Evolutionary conservation across 2,329 filamentous ascomycete genomes (phyloP).

Genomic region (Elsinoe australis): DNA sequence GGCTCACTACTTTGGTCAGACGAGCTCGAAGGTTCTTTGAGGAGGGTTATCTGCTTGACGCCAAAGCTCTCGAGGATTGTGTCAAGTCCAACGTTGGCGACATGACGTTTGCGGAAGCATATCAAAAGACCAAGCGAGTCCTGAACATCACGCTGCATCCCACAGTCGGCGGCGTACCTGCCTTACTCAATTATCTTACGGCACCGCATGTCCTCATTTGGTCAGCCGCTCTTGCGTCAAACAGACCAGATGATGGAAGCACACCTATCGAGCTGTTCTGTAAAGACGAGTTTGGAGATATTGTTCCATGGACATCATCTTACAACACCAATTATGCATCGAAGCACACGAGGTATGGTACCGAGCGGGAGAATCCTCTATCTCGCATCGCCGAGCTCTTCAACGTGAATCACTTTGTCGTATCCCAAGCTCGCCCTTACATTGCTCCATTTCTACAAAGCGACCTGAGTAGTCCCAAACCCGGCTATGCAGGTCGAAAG

Average conservation of each 20-base stretch:
- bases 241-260: slow-evolving; percentile 59
- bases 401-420: slow-evolving; percentile 92
- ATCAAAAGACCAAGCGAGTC: slow-evolving; percentile 72
- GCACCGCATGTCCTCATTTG: slow-evolving; percentile 85
- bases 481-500: slow-evolving; percentile 52
- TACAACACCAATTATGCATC: slow-evolving; percentile 58
- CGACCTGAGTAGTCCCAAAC: slow-evolving; percentile 66
- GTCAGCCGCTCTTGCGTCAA: slow-evolving; percentile 70
- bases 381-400: slow-evolving; percentile 72
- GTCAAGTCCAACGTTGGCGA: slow-evolving; percentile 80
- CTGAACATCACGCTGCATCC: slow-evolving; percentile 86
- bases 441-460: slow-evolving; percentile 76
- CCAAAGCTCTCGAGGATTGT: slow-evolving; percentile 72
- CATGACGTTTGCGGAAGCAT: slow-evolving; percentile 88
- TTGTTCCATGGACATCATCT: slow-evolving; percentile 63
- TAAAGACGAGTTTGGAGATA: slow-evolving; percentile 65
- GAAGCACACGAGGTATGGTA: slow-evolving; percentile 55
- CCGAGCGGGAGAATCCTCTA: slow-evolving; percentile 60
- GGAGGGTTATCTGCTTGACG: slow-evolving; percentile 78
- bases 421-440: slow-evolving; percentile 86
- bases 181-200: slow-evolving; percentile 83
- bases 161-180: slow-evolving; percentile 67
- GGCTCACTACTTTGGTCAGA: slow-evolving; percentile 53
- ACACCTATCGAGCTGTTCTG: slow-evolving; percentile 63
- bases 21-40: slow-evolving; percentile 61